Conservation (phyloP, 2,329 filamentous ascomycete species). For the Pyricularia sp. region DNA sequence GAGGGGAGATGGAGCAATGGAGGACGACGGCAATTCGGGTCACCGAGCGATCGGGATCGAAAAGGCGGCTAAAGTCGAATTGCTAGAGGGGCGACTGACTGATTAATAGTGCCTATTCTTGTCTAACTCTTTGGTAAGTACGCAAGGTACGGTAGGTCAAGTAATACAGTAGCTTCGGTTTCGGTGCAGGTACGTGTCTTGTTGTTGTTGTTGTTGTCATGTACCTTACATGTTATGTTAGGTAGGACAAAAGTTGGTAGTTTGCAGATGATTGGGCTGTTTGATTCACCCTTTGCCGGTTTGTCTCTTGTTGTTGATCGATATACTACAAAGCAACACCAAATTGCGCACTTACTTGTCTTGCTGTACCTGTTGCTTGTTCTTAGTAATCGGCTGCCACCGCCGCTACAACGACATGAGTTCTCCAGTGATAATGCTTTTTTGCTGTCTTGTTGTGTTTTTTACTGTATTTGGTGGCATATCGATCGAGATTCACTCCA, state of each 20-base stretch:
- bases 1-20: not conserved
- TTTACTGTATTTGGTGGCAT: not conserved
- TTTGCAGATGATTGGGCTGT: not conserved
- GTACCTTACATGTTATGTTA: not conserved
- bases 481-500: not conserved
- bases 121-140: not conserved
- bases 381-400: not conserved
- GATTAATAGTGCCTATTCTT: not conserved
- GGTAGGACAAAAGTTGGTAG: not conserved
- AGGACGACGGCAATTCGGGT: not conserved
- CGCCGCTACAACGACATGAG: not conserved
- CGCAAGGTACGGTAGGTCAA: too few relatives aligned
- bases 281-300: not conserved
- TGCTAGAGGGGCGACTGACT: not conserved
- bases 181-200: not conserved
- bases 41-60: not conserved
- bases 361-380: too few relatives aligned
- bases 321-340: not conserved
- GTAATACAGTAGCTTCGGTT: not conserved
- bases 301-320: not conserved
- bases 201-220: too few relatives aligned
- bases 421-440: not conserved
- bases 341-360: too few relatives aligned
- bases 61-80: not conserved
- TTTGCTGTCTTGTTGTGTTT: not conserved